Evolutionary conservation across 2,329 filamentous ascomycete genomes (phyloP).

Genomic region (Nigrospora osmanthi): DNA sequence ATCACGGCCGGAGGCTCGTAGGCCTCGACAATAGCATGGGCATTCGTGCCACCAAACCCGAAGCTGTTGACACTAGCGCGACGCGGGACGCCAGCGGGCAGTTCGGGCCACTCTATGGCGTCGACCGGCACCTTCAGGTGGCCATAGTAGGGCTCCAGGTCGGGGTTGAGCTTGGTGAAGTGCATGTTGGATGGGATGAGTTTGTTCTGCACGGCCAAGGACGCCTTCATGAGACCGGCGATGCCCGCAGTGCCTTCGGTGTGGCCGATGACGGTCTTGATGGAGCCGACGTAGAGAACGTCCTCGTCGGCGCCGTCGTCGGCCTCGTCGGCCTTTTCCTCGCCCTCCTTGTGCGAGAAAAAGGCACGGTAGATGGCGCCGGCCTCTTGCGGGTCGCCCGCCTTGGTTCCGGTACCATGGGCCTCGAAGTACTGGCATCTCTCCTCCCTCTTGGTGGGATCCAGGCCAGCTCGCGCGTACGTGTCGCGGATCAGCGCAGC

Average conservation of each 20-base stretch:
- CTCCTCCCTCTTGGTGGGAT: conserved; percentile 5
- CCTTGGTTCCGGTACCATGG: conserved; percentile 39
- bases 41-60: neutral
- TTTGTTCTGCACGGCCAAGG: neutral
- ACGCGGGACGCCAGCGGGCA: neutral
- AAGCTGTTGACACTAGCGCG: neutral
- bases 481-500: conserved; percentile 17
- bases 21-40: neutral
- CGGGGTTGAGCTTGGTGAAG: neutral
- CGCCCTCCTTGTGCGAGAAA: neutral
- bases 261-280: neutral
- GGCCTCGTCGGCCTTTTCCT: neutral
- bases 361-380: conserved; percentile 22
- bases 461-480: conserved; percentile 21
- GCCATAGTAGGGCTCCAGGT: neutral
- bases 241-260: neutral
- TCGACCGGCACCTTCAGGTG: neutral
- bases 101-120: neutral
- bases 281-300: neutral
- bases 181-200: neutral
- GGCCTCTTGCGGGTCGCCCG: conserved; percentile 39
- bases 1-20: neutral
- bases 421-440: conserved; percentile 25
- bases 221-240: neutral
- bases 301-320: neutral